Evolutionary conservation across 1,284 basidiomycete species (phyloP).

Genomic region (Afroboletus lepidellus): DNA sequence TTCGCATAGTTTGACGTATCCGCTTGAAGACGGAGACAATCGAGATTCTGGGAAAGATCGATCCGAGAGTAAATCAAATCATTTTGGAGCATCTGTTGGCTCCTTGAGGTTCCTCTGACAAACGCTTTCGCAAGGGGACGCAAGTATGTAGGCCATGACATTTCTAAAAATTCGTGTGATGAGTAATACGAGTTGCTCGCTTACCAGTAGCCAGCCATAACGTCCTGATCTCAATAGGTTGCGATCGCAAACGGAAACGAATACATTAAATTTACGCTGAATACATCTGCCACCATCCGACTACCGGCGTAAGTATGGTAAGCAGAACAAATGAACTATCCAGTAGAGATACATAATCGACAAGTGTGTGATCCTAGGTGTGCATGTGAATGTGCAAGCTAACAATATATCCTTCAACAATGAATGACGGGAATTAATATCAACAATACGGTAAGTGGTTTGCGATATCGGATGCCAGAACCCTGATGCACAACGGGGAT

Average conservation of each 20-base stretch:
- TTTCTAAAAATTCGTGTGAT: too few relatives aligned
- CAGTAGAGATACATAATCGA: constrained; percentile 28
- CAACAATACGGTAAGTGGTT: constrained; percentile 16
- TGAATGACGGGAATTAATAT: constrained; percentile 12
- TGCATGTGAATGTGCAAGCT: constrained; percentile 8
- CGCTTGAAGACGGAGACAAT: constrained; percentile 24
- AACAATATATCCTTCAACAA: constrained; percentile 5
- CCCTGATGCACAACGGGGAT: background rate
- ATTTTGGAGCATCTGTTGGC: constrained; percentile 23
- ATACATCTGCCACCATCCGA: constrained; percentile 8
- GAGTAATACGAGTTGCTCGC: too few relatives aligned
- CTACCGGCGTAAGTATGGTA: constrained; percentile 1
- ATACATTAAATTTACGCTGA: constrained; percentile 1
- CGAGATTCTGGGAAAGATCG: constrained; percentile 22
- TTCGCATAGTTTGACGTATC: background rate
- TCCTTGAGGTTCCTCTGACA: constrained; percentile 8
- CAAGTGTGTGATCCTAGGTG: background rate
- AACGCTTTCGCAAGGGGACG: background rate
- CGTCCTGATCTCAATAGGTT: too few relatives aligned
- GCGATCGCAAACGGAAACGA: background rate
- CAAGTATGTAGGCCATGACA: too few relatives aligned
- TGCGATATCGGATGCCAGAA: background rate
- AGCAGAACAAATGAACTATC: constrained; percentile 6
- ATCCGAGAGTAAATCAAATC: constrained; percentile 29
- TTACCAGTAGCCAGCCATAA: too few relatives aligned